Evolutionary conservation across 2,329 filamentous ascomycete species (phyloP).

Genomic region (Leptographium radiaticola): DNA sequence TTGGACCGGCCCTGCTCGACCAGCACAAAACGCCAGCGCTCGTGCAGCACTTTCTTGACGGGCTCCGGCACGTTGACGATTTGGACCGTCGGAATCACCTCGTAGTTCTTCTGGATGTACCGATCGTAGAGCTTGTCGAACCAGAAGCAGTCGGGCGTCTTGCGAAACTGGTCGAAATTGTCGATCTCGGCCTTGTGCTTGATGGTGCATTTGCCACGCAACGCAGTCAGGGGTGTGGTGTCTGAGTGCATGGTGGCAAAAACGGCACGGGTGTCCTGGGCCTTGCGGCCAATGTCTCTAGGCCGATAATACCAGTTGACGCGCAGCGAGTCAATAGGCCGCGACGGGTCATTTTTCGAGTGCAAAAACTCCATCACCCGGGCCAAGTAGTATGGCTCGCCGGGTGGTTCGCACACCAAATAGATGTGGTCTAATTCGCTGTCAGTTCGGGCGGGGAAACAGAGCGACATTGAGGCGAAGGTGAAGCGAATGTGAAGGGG

Average conservation of each 20-base stretch:
- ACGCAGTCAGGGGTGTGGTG: constrained; percentile 77
- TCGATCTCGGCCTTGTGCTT: constrained; percentile 76
- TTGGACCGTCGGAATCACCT: constrained; percentile 79
- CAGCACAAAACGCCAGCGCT: constrained; percentile 92
- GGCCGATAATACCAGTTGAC: constrained; percentile 99
- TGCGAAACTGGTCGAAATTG: constrained; percentile 73
- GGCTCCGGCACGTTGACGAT: constrained; percentile 94
- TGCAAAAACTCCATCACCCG: constrained; percentile 98
- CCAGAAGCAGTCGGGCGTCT: constrained; percentile 80
- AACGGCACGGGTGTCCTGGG: constrained; percentile 78
- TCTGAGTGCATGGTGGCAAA: constrained; percentile 99
- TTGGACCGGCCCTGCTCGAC: constrained; percentile 90
- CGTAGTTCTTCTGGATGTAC: constrained; percentile 96
- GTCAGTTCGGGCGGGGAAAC: constrained; percentile 3
- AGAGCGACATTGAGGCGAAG: background rate
- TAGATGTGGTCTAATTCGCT: constrained; percentile 62
- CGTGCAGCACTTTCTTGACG: constrained; percentile 90
- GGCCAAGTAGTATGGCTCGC: constrained; percentile 93
- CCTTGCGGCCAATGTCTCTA: constrained; percentile 86
- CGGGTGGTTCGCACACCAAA: constrained; percentile 91
- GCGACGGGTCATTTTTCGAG: constrained; percentile 55
- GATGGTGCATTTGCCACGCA: constrained; percentile 89
- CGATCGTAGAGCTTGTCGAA: constrained; percentile 96
- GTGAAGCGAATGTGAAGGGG: background rate
- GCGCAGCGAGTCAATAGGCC: constrained; percentile 72